Conservation (phyloP, 768 basidiomycete species). For the Lactifluus rugatus region DNA sequence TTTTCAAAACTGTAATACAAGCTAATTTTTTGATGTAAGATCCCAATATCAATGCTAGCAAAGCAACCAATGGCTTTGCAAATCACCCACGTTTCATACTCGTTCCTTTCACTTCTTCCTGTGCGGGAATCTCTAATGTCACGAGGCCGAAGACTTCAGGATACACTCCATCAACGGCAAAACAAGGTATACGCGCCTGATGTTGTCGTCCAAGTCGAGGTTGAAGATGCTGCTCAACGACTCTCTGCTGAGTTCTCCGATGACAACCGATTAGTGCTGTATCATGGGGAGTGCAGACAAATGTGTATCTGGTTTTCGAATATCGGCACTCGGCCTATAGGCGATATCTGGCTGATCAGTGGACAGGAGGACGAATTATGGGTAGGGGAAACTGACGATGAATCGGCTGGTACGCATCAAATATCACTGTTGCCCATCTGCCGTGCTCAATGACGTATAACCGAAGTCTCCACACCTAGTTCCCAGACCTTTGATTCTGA, state of each 20-base stretch:
- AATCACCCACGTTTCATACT: constrained; percentile 49
- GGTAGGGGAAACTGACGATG: constrained; percentile 29
- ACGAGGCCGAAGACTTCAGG: constrained; percentile 69
- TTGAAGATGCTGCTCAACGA: constrained; percentile 57
- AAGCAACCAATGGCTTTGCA: constrained; percentile 41
- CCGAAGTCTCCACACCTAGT: constrained; percentile 12
- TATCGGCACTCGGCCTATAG: constrained; percentile 46
- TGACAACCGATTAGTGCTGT: constrained; percentile 41
- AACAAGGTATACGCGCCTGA: constrained; percentile 65
- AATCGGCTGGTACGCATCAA: constrained; percentile 1
- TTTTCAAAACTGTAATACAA: neutral
- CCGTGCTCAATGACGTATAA: neutral
- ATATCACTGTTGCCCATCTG: neutral
- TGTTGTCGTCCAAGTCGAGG: constrained; percentile 44
- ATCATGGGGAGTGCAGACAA: constrained; percentile 58
- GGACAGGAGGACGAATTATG: constrained; percentile 57
- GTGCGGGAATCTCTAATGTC: constrained; percentile 53
- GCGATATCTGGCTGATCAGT: constrained; percentile 62
- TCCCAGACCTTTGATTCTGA: constrained; percentile 35
- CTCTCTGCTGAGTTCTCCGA: constrained; percentile 49
- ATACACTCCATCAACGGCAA: constrained; percentile 61
- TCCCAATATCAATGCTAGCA: constrained; percentile 55
- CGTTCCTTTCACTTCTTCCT: constrained; percentile 68
- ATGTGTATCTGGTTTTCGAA: constrained; percentile 57
- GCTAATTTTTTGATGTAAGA: constrained; percentile 27